Base-by-base conservation (phyloP, 768 basidiomycete genomes). In the Lepiota venenata region DNA sequence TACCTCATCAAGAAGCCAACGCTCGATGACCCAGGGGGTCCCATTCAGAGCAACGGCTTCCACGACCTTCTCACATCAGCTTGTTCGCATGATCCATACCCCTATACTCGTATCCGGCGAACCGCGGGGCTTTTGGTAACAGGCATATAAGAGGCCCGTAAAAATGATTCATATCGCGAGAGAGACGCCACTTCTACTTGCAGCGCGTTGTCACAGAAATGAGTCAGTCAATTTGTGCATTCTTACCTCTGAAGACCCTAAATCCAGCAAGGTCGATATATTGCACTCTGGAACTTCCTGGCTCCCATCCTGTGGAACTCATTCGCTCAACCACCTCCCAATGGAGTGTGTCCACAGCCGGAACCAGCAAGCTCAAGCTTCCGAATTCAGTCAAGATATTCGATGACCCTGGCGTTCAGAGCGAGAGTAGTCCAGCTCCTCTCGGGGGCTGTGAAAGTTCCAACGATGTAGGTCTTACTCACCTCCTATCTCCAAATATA, bases 361-460 rank as follows among this genome's bases (percentile, higher is more conserved):
- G 20, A 40, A 1, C 61, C 66, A 3, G 55, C 61, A n/a, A 10
- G 58, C 52, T 6, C 29, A 47, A 18, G 52, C 60, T 0, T 66
- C 63, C 20, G 60, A 62, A 18, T 58, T 62, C 14, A n/a, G 64
- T 63, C 0, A 45, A 42, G 7, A 61, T 64, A 29, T 59, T 57
- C 3, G 53, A 61, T 49, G 60, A 55, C 27, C 64, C 62, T 9
- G 52, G 51, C 4, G 64, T 67, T 40, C 45, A 60, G 18, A 29
- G 52, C 18, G 50, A 56, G 47, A 61, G 65, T 18, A 59, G n/a
- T 65, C 37, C 20, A 39, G 16, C 56, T 61, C 18, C 55, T 68
- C 1, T 55, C 66, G 20, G 62, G 61, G 4, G 64, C 66, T 14
- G 61, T 68, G 21, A 49, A 59, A 40, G 64, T 66, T n/a, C 64